Percentiles rank a stretch among this genome's conserved stretches.
Conservation (phyloP, 75 land plant species). For the Pinus tabuliformis region DNA sequence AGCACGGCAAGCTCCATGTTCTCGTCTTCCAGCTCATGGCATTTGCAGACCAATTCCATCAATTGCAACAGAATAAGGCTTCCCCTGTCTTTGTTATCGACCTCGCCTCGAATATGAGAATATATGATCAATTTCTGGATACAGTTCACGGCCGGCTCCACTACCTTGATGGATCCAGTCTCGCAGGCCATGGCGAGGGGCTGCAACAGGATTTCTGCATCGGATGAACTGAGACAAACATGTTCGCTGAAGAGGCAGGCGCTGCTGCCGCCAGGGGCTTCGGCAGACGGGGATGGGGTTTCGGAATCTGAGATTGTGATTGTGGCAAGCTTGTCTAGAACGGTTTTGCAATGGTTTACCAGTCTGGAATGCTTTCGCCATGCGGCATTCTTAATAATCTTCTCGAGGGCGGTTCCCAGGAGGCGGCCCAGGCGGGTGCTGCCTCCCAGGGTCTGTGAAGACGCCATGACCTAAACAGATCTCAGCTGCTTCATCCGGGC, state of each 20-base stretch:
- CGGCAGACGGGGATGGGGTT: slow-evolving; percentile 16
- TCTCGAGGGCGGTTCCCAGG: slow-evolving; percentile 66
- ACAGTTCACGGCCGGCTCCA: slow-evolving; percentile 67
- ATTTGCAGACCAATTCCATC: slow-evolving; percentile 41
- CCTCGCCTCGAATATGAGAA: slow-evolving; percentile 32
- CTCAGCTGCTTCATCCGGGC: too few relatives aligned
- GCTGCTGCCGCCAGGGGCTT: slow-evolving; percentile 8
- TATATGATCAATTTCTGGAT: slow-evolving; percentile 40
- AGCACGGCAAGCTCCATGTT: slow-evolving; percentile 48
- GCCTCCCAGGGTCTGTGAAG: slow-evolving; percentile 55
- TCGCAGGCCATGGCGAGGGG: slow-evolving; percentile 58
- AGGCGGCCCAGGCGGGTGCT: slow-evolving; percentile 46
- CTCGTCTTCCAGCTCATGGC: slow-evolving; percentile 44
- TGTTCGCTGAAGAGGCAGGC: slow-evolving; percentile 5
- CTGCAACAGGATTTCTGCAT: slow-evolving; percentile 35
- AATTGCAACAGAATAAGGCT: slow-evolving; percentile 10
- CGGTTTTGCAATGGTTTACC: slow-evolving; percentile 63
- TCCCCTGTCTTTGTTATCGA: slow-evolving; percentile 16
- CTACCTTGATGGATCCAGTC: slow-evolving; percentile 44
- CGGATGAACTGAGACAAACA: slow-evolving; percentile 17
- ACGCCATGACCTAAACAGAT: slow-evolving; percentile 15
- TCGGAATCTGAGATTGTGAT: slow-evolving; percentile 14
- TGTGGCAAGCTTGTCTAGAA: slow-evolving; percentile 41
- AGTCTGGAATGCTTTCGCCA: slow-evolving; percentile 76
- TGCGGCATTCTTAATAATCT: slow-evolving; percentile 75